Base-by-base conservation (phyloP, 768 basidiomycete species). In the Xerocomellus chrysenteron region DNA sequence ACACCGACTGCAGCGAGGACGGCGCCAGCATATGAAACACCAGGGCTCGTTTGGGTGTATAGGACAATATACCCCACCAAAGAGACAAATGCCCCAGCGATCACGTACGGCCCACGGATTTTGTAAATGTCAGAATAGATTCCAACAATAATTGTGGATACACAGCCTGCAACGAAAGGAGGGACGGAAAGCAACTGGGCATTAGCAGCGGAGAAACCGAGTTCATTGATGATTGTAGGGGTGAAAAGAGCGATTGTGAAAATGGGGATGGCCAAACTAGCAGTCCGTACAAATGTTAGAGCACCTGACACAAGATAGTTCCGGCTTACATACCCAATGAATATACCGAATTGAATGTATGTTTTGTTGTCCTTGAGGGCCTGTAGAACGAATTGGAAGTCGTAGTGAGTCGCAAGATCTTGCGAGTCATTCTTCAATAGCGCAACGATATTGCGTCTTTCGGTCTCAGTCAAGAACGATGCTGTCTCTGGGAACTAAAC, bases 401-500 rank as follows among this genome's bases (percentile, higher is more conserved):
- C 70, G 50, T 73, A 81, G 52, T 80, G 75, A 1, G 76, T 80
- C 7, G 78, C 73, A 32, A 77, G 76, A 59, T 74, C 73, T 57
- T 76, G 75, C 4, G 71, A 63, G 50, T 82, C 82, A 47, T 76
- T 74, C 55, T 74, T 76, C 56, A 83, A 64, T 28, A 60, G 33
- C n/a, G 2, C 28, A 16, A 76, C 55, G 5, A 83, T 65, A 48
- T 70, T 63, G 43, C 53, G 56, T 44, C 74, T 75, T 58, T 86
- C 83, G 3, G 58, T 52, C 12, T 75, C 71, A 8, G 75, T 78
- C 55, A 85, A 68, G 69, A 85, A 86, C 32, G 69, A 74, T 12
- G 84, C 82, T 1, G 83, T 86, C 57, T 80, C 78, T 32, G 83
- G 82, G 65, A 79, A 83, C 80, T 82, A 56, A 3, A 37, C 19